phyloP scores from a whole-genome alignment of 352 stramenopile species.

The Phytophthora pisi region DNA sequence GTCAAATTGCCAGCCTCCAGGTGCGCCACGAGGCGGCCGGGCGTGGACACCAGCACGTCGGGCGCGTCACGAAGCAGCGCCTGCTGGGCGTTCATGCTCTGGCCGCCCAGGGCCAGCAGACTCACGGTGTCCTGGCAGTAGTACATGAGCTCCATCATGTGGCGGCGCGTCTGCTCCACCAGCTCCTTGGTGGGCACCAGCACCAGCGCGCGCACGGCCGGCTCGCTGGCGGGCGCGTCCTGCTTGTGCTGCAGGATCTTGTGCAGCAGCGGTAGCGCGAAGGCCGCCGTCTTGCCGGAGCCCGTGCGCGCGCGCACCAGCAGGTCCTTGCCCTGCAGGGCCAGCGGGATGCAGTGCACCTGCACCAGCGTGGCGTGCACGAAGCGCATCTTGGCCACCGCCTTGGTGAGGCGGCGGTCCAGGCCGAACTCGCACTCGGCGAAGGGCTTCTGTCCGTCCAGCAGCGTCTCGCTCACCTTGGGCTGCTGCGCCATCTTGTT shows the following conservation, averaged over 20 bases:
- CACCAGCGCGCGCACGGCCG: constrained; percentile 88
- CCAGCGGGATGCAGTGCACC: constrained; percentile 93
- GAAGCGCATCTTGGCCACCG: constrained; percentile 92
- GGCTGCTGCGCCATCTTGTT: constrained; percentile 25
- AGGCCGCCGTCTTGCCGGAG: constrained; percentile 95
- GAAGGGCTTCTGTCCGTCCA: constrained; percentile 85
- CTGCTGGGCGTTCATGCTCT: constrained; percentile 91
- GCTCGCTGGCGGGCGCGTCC: constrained; percentile 45
- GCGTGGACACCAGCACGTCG: constrained; percentile 95
- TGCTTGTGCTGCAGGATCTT: constrained; percentile 91
- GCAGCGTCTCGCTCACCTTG: constrained; percentile 72
- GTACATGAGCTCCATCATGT: constrained; percentile 95
- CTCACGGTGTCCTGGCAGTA: constrained; percentile 96
- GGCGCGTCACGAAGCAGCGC: constrained; percentile 85
- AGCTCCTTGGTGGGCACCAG: constrained; percentile 98
- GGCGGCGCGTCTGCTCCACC: constrained; percentile 93
- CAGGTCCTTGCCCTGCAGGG: constrained; percentile 93
- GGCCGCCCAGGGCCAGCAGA: constrained; percentile 89
- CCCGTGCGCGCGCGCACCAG: constrained; percentile 92
- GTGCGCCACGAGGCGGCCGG: constrained; percentile 92
- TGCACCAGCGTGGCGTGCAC: constrained; percentile 95
- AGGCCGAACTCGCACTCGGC: constrained; percentile 87
- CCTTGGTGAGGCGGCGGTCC: constrained; percentile 92
- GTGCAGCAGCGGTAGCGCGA: constrained; percentile 91
- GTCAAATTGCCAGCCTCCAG: constrained; percentile 80